phyloP scores from a whole-genome alignment of 2,329 filamentous ascomycete species.

The Cadophora luteo-olivacea region DNA sequence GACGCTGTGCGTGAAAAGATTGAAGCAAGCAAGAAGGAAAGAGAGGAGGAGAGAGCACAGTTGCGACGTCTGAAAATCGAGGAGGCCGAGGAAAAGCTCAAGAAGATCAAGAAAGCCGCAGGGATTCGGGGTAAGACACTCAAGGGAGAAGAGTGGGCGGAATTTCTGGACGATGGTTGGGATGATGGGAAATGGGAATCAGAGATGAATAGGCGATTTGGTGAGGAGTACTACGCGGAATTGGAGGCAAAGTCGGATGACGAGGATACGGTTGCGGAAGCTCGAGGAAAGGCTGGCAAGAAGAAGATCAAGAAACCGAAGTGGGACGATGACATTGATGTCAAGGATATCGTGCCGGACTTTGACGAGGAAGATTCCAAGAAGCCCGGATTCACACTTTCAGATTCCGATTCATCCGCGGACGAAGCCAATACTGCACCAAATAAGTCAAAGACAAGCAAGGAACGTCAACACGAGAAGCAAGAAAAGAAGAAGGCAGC shows the following conservation, averaged over 20 bases:
- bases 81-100: constrained; percentile 85
- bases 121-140: constrained; percentile 73
- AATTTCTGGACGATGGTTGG: constrained; percentile 86
- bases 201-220: constrained; percentile 88
- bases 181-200: constrained; percentile 89
- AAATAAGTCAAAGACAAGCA: constrained; percentile 62
- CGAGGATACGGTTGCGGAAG: constrained; percentile 52
- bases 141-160: constrained; percentile 81
- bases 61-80: constrained; percentile 89
- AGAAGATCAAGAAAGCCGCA: constrained; percentile 87
- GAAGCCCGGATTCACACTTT: constrained; percentile 60
- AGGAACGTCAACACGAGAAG: constrained; percentile 65
- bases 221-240: constrained; percentile 87
- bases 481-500: constrained; percentile 70
- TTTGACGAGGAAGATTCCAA: constrained; percentile 71
- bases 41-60: constrained; percentile 81
- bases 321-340: constrained; percentile 98
- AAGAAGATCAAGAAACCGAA: constrained; percentile 79
- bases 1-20: constrained; percentile 79
- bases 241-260: constrained; percentile 65
- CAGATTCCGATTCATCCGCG: constrained; percentile 56
- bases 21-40: constrained; percentile 77
- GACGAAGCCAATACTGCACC: constrained; percentile 46
- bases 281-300: constrained; percentile 56
- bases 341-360: constrained; percentile 87